Conservation (phyloP, 306 rosid species). For the Ormosia emarginata region DNA sequence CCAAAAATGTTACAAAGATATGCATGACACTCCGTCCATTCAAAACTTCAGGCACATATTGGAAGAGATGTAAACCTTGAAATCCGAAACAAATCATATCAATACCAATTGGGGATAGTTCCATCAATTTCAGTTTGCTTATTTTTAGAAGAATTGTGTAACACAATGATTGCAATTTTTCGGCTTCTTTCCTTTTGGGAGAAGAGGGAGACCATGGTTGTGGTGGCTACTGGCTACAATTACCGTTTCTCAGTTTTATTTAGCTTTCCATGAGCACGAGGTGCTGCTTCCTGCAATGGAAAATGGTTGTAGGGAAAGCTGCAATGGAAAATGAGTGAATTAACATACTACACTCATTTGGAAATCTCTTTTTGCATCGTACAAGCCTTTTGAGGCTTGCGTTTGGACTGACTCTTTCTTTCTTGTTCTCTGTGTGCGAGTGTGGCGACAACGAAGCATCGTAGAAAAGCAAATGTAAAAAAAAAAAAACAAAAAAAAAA, state of each 20-base stretch:
- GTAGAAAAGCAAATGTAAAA: no score
- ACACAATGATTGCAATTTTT: slow-evolving; percentile 13
- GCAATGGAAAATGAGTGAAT: slow-evolving; percentile 5
- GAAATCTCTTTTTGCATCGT: slow-evolving; percentile 25
- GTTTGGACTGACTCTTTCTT: no score
- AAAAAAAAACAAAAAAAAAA: no score
- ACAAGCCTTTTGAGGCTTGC: no score
- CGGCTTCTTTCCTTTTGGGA: slow-evolving; percentile 14
- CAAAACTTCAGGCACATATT: not conserved
- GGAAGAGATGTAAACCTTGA: not conserved
- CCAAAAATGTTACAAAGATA: not conserved
- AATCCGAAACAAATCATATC: not conserved
- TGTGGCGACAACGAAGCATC: no score
- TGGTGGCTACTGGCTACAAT: slow-evolving; percentile 14
- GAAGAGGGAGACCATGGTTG: not conserved
- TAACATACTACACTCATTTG: slow-evolving; percentile 14
- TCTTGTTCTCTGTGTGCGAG: not conserved
- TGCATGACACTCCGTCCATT: no score
- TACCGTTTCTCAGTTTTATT: slow-evolving; percentile 11
- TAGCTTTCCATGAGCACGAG: slow-evolving; percentile 39
- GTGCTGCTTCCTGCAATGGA: slow-evolving; percentile 3
- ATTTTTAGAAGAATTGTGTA: not conserved
- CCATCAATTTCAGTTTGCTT: not conserved
- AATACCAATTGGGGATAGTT: not conserved
- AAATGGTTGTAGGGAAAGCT: slow-evolving; percentile 21